Percentiles rank a stretch among this genome's conserved stretches.
phyloP scores from a whole-genome alignment of 1,284 basidiomycete genomes.

The Neolentinus lepideus region DNA sequence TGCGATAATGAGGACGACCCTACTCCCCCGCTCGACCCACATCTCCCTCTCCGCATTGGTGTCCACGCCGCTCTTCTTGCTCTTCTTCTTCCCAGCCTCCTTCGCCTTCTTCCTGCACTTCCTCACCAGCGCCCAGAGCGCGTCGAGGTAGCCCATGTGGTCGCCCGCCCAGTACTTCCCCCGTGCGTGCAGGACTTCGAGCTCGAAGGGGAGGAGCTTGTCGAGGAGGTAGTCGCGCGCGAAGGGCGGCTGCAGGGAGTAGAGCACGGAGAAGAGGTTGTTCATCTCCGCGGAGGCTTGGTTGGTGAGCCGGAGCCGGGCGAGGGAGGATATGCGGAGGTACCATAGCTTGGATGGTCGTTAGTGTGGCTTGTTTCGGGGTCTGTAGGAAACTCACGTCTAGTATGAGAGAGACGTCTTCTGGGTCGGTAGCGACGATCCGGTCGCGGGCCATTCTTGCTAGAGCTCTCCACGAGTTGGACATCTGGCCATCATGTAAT shows the following conservation, averaged over 20 bases:
- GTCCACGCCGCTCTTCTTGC: conserved; percentile 1
- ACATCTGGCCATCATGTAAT: conserved; percentile 39
- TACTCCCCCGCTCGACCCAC: conserved; percentile 74
- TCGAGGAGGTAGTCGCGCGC: conserved; percentile 48
- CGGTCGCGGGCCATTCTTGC: conserved; percentile 74
- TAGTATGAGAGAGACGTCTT: conserved; percentile 56
- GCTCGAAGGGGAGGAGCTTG: conserved; percentile 67
- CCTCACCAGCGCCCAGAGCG: conserved; percentile 69
- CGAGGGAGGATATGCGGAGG: conserved; percentile 67
- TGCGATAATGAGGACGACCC: conserved; percentile 64
- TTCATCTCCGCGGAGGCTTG: conserved; percentile 74
- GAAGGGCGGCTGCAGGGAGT: conserved; percentile 43
- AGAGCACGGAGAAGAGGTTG: conserved; percentile 69
- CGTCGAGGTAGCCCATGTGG: conserved; percentile 67
- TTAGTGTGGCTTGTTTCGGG: background rate
- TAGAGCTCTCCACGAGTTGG: conserved; percentile 76
- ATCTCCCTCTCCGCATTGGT: conserved; percentile 29
- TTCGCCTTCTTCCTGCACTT: conserved; percentile 65
- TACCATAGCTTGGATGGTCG: conserved; percentile 59
- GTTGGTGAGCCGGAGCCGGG: conserved; percentile 74
- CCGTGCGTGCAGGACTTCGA: conserved; percentile 68
- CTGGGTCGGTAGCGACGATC: conserved; percentile 60
- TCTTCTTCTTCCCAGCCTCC: conserved; percentile 24
- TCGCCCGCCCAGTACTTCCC: conserved; percentile 72
- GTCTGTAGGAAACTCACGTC: conserved; percentile 38